Evolutionary conservation across 2,329 filamentous ascomycete species (phyloP).

Genomic region (Gnomoniopsis smithogilvyi): DNA sequence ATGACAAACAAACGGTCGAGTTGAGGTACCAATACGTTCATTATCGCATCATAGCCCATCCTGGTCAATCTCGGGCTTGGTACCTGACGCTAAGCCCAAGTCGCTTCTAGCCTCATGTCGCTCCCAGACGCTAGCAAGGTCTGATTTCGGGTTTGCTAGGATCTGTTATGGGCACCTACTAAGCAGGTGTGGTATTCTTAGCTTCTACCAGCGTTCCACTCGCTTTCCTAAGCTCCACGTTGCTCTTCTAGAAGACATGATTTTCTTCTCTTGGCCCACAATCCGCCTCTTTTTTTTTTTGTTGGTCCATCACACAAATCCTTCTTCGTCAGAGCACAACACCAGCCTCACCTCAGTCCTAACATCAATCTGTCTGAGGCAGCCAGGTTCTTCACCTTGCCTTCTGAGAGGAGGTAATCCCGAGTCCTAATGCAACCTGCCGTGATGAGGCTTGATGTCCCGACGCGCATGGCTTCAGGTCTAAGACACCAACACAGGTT

Average conservation of each 20-base stretch:
- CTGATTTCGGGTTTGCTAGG: not conserved
- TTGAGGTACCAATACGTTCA: no score
- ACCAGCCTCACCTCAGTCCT: not conserved
- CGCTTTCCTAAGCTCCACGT: not conserved
- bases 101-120: not conserved
- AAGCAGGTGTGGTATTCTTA: not conserved
- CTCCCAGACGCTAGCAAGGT: no score
- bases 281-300: not conserved
- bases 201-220: conserved; percentile 3
- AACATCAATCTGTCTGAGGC: not conserved
- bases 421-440: not conserved
- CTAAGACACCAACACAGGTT: not conserved
- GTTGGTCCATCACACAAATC: not conserved
- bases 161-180: not conserved
- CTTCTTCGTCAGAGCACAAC: not conserved
- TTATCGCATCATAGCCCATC: not conserved
- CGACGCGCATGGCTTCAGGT: not conserved
- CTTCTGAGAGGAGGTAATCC: not conserved
- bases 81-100: conserved; percentile 7
- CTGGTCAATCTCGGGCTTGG: not conserved
- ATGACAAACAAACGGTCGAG: no score
- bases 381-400: not conserved
- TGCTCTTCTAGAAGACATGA: not conserved
- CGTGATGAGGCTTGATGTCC: not conserved
- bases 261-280: not conserved